These are phyloP conservation scores for Paradendryphiella salina DNA, from an alignment of 2,329 filamentous ascomycete species.

Conservation along the genomic window DNA sequence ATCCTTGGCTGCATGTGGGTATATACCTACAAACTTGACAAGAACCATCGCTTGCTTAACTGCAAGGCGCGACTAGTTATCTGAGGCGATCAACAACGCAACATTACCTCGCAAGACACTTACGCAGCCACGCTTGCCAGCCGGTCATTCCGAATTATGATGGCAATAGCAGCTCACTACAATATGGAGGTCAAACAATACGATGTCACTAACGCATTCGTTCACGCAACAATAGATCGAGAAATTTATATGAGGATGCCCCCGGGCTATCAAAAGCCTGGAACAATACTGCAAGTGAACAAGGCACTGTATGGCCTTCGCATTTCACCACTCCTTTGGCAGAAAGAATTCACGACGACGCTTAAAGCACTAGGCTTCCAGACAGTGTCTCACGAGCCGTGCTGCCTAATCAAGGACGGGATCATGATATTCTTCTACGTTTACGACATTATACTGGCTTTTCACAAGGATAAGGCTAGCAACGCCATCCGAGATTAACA, in stretches of 20 bases:
- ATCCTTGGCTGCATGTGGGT: constrained; percentile 12
- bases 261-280: not conserved
- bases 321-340: not conserved
- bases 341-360: no score
- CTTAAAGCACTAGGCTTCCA: constrained; percentile 2
- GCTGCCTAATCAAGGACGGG: not conserved
- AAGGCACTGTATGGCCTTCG: not conserved
- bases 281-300: not conserved
- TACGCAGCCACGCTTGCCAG: not conserved
- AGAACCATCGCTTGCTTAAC: constrained; percentile 7
- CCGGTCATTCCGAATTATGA: constrained; percentile 15
- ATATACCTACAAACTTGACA: constrained; percentile 9
- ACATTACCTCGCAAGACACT: not conserved
- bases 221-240: constrained; percentile 16
- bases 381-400: constrained; percentile 8
- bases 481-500: not conserved
- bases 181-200: constrained; percentile 22
- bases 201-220: constrained; percentile 26
- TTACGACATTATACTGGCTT: constrained; percentile 10
- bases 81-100: constrained; percentile 16
- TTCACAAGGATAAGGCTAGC: not conserved
- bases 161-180: constrained; percentile 20
- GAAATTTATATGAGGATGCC: no score
- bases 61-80: constrained; percentile 17
- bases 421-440: not conserved